Conservation (phyloP, 2,329 filamentous ascomycete genomes). For the Nigrospora osmanthi region DNA sequence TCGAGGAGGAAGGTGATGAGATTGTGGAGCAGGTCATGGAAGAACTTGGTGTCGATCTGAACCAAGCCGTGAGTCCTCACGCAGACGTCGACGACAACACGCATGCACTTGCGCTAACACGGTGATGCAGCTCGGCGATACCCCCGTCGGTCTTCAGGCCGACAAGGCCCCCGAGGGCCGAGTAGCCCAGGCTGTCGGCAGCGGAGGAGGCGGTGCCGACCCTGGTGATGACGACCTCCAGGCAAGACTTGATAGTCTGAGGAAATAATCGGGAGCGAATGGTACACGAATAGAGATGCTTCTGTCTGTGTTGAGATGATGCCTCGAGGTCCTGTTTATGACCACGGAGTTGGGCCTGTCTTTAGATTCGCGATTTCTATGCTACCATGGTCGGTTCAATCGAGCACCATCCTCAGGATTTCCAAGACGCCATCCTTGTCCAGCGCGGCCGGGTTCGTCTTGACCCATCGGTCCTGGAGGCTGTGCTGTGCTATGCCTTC, state of each 20-base stretch:
- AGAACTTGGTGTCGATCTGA: conserved; percentile 92
- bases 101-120: conserved; percentile 16
- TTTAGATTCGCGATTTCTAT: not conserved
- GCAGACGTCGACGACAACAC: not conserved
- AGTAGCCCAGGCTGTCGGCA: conserved; percentile 81
- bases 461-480: conserved; percentile 40
- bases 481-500: conserved; percentile 38
- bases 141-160: conserved; percentile 75
- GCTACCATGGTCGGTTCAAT: conserved; percentile 3
- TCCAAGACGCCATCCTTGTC: conserved; percentile 40
- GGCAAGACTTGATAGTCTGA: conserved; percentile 82
- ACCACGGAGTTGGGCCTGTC: not conserved
- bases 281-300: too few relatives aligned
- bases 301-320: too few relatives aligned
- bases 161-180: conserved; percentile 63
- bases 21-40: conserved; percentile 94
- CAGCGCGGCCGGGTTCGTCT: conserved; percentile 41
- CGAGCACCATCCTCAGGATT: conserved; percentile 30
- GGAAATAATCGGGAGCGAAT: conserved; percentile 34
- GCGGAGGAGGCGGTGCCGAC: conserved; percentile 45
- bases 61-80: conserved; percentile 64
- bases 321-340: not conserved
- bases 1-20: conserved; percentile 94
- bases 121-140: conserved; percentile 70
- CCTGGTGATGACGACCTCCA: conserved; percentile 87